Conservation (phyloP, 1,139 yeast genomes). For the Taphrina wiesneri region DNA sequence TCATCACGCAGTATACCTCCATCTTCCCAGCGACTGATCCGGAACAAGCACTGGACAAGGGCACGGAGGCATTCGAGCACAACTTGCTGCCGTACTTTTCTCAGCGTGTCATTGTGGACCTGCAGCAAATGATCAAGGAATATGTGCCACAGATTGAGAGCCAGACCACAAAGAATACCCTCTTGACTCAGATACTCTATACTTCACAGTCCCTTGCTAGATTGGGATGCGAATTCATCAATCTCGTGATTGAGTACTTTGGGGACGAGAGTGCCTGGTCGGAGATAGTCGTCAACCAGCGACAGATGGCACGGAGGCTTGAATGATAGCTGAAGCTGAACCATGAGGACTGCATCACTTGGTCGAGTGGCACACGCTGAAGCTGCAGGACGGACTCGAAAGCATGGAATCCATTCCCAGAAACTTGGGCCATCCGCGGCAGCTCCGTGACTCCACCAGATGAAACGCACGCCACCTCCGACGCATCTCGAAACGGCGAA, state of each 20-base stretch:
- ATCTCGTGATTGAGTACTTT: slow-evolving; percentile 40
- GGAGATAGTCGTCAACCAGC: slow-evolving; percentile 19
- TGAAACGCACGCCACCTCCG: not conserved
- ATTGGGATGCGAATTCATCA: slow-evolving; percentile 66
- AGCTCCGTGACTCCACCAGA: not conserved
- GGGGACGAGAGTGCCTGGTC: slow-evolving; percentile 36
- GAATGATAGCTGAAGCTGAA: too few species aligned
- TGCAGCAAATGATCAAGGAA: slow-evolving; percentile 47
- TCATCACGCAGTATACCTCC: slow-evolving; percentile 65
- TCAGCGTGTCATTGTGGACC: slow-evolving; percentile 46
- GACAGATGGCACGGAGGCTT: slow-evolving; percentile 22
- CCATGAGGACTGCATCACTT: too few species aligned
- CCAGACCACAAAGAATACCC: slow-evolving; percentile 57
- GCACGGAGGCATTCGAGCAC: slow-evolving; percentile 42
- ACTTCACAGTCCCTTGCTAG: slow-evolving; percentile 73
- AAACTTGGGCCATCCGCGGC: not conserved
- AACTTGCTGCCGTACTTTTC: slow-evolving; percentile 51
- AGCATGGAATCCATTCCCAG: too few species aligned
- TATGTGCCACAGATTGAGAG: slow-evolving; percentile 49
- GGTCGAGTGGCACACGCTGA: too few species aligned
- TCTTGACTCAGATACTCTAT: slow-evolving; percentile 71
- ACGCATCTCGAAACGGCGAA: not conserved
- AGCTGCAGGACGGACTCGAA: too few species aligned
- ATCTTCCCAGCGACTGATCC: slow-evolving; percentile 52
- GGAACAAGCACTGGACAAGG: slow-evolving; percentile 27